phyloP scores from a whole-genome alignment of 805 yeast genomes.

The Suhomyces sp. region DNA sequence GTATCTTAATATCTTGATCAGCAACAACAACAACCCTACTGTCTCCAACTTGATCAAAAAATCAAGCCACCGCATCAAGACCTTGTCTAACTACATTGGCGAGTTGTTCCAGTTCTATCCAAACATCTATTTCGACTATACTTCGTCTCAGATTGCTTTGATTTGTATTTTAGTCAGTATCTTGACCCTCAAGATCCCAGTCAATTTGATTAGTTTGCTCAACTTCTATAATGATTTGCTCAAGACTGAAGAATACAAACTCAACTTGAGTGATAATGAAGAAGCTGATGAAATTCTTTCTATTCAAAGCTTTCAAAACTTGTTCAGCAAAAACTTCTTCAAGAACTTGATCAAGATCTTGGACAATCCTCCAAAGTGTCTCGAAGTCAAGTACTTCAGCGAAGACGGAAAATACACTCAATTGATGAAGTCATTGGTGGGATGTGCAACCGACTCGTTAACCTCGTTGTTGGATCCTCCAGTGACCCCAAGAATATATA shows the following conservation, averaged over 20 bases:
- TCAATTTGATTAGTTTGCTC: conserved; percentile 19
- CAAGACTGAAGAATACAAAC: conserved; percentile 18
- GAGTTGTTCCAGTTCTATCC: conserved; percentile 65
- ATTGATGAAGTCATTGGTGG: conserved; percentile 35
- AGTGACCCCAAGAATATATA: conserved; percentile 30
- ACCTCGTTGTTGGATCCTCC: conserved; percentile 19
- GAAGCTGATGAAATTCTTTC: conserved; percentile 21
- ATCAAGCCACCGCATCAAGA: conserved; percentile 33
- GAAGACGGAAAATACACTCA: conserved; percentile 32
- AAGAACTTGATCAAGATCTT: conserved; percentile 31
- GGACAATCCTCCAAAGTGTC: conserved; percentile 45
- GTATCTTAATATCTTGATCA: conserved; percentile 38
- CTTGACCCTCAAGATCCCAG: conserved; percentile 34
- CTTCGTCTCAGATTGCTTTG: conserved; percentile 52
- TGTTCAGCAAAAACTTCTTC: conserved; percentile 22
- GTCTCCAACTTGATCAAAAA: conserved; percentile 10
- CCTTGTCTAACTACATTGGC: conserved; percentile 59
- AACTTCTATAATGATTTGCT: conserved; percentile 17
- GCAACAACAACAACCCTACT: conserved; percentile 16
- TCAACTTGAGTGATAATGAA: conserved; percentile 25
- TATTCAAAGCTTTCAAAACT: conserved; percentile 9
- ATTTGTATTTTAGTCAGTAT: conserved; percentile 38
- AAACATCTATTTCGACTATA: conserved; percentile 52
- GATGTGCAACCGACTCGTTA: conserved; percentile 28
- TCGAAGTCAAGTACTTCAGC: conserved; percentile 44